phyloP scores from a whole-genome alignment of 257 asterid species.

The Penstemon barbatus region DNA sequence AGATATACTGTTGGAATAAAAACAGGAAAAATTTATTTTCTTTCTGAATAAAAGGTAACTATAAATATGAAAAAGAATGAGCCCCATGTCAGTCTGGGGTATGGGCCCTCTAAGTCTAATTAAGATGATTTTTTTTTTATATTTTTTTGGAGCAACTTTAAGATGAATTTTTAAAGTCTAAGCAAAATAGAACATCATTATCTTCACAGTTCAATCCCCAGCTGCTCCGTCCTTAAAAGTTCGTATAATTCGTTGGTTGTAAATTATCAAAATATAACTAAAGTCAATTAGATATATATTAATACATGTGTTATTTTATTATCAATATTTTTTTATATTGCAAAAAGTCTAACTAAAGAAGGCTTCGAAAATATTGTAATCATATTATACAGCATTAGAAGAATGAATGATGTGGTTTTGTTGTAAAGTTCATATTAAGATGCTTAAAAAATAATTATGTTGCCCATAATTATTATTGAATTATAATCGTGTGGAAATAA shows the following conservation, averaged over 20 bases:
- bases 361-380: neutral
- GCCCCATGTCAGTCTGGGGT: neutral
- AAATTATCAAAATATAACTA: neutral
- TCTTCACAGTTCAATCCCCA: slow-evolving; percentile 32
- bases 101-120: neutral
- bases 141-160: neutral
- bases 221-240: slow-evolving; percentile 19
- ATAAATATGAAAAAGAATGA: too few relatives aligned
- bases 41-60: too few relatives aligned
- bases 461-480: neutral
- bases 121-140: too few relatives aligned
- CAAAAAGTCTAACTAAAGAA: neutral
- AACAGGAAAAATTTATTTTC: too few relatives aligned
- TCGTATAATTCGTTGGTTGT: slow-evolving; percentile 2
- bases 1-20: too few relatives aligned
- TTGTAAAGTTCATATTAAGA: slow-evolving; percentile 5
- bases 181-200: slow-evolving; percentile 27
- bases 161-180: slow-evolving; percentile 20
- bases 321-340: neutral
- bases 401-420: neutral
- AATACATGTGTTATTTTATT: too few relatives aligned
- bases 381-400: neutral
- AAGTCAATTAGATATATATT: neutral
- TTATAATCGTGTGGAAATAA: slow-evolving; percentile 2
- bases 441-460: neutral